phyloP scores from a whole-genome alignment of 208 protist species.

The Trichomonas gallinae region DNA sequence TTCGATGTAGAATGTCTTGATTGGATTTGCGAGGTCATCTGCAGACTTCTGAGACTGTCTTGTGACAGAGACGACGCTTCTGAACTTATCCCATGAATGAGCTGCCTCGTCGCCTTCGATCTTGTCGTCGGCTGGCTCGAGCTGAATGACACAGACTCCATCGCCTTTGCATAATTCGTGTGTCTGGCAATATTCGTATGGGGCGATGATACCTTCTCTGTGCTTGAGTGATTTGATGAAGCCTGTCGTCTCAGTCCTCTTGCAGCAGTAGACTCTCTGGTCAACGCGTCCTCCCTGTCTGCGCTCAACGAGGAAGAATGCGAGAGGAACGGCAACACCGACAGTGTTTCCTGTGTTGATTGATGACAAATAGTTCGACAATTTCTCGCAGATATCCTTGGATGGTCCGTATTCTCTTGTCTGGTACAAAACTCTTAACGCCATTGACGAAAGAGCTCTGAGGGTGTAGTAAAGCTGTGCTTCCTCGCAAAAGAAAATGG shows the following conservation, averaged over 20 bases:
- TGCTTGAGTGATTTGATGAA: not conserved
- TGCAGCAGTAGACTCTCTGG: not conserved
- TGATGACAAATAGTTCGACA: not conserved
- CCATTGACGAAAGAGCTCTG: not conserved
- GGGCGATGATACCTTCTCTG: not conserved
- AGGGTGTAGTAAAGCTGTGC: not conserved
- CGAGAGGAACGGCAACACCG: not conserved
- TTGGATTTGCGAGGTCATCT: not conserved
- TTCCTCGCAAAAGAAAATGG: not conserved
- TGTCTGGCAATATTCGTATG: not conserved
- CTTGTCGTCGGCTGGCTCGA: not conserved
- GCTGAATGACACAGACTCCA: not conserved
- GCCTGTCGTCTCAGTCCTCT: not conserved
- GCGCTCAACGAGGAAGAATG: not conserved
- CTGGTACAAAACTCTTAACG: not conserved
- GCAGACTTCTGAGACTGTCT: not conserved
- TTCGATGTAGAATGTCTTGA: not conserved
- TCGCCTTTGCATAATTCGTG: not conserved
- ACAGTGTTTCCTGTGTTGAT: not conserved
- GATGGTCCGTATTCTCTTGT: not conserved
- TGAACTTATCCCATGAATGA: not conserved
- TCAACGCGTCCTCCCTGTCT: not conserved
- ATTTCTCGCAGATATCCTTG: not conserved
- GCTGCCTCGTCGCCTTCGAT: not conserved
- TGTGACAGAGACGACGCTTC: not conserved